A percentile compares a stretch with the other conserved stretches of the same genome.
Conservation (phyloP, 495 filamentous ascomycete genomes). For the Endocarpon pusillum region DNA sequence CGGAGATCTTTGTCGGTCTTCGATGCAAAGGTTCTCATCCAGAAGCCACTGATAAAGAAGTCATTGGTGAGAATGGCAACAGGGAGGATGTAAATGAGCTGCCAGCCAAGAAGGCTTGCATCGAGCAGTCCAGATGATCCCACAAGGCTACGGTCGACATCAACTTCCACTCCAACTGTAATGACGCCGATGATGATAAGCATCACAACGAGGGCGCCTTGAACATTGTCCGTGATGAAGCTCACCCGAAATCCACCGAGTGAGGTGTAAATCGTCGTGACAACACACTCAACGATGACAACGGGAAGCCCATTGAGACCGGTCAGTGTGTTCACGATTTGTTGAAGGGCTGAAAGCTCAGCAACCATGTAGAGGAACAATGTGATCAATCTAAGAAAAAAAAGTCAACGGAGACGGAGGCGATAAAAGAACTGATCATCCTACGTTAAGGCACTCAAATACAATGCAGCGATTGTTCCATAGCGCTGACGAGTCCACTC, state of each 20-base stretch:
- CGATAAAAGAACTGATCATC: conserved; percentile 1
- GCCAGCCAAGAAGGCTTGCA: conserved; percentile 50
- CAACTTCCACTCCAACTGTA: conserved; percentile 49
- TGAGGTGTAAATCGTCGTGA: conserved; percentile 65
- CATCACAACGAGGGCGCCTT: conserved; percentile 52
- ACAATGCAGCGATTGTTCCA: conserved; percentile 43
- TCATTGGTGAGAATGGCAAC: conserved; percentile 60
- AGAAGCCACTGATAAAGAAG: conserved; percentile 64
- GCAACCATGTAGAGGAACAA: conserved; percentile 71
- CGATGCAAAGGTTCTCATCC: conserved; percentile 67
- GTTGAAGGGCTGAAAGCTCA: conserved; percentile 55
- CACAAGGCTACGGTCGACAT: conserved; percentile 49
- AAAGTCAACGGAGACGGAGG: background rate
- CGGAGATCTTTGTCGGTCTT: conserved; percentile 60
- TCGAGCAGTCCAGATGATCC: conserved; percentile 41
- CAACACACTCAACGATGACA: conserved; percentile 50
- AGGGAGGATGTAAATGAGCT: conserved; percentile 59
- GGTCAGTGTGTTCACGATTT: conserved; percentile 53
- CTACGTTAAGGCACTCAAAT: conserved; percentile 48
- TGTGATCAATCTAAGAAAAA: conserved; percentile 35
- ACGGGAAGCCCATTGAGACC: conserved; percentile 56
- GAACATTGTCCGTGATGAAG: conserved; percentile 62
- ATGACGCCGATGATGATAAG: conserved; percentile 54
- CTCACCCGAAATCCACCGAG: conserved; percentile 62
- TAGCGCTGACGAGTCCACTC: conserved; percentile 66